These are phyloP conservation scores for Fusarium proliferatum DNA, from an alignment of 2,329 filamentous ascomycete genomes.

Conservation along the genomic window DNA sequence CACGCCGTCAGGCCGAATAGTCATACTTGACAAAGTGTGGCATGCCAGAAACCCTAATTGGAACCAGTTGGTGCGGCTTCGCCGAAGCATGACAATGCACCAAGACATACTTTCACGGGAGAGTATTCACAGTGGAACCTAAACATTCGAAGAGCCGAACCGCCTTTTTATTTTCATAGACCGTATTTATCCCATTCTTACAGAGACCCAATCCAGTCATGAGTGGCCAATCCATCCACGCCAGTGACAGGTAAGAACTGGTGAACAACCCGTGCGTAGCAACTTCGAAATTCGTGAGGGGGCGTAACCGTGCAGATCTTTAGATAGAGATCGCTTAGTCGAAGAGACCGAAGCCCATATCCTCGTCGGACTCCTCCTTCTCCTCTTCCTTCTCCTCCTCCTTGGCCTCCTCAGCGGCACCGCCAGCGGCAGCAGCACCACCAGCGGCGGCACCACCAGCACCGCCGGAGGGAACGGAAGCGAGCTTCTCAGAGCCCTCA, in stretches of 20 bases:
- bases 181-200: slow-evolving; percentile 45
- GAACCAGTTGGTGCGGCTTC: neutral
- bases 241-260: slow-evolving; percentile 47
- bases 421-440: slow-evolving; percentile 75
- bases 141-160: slow-evolving; percentile 42
- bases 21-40: neutral
- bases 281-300: slow-evolving; percentile 50
- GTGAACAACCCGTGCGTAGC: slow-evolving; percentile 47
- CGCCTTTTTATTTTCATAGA: slow-evolving; percentile 47
- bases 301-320: slow-evolving; percentile 47
- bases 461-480: slow-evolving; percentile 95
- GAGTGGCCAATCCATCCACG: slow-evolving; percentile 48
- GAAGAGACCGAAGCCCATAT: slow-evolving; percentile 82
- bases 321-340: slow-evolving; percentile 65
- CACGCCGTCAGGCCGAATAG: slow-evolving; percentile 7
- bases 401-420: slow-evolving; percentile 75
- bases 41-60: slow-evolving; percentile 17
- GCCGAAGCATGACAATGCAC: neutral
- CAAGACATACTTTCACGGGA: neutral
- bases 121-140: neutral
- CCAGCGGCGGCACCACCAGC: slow-evolving; percentile 76
- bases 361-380: slow-evolving; percentile 73
- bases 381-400: slow-evolving; percentile 84
- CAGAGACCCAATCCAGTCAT: slow-evolving; percentile 47
- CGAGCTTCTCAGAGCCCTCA: slow-evolving; percentile 91